These are phyloP conservation scores for Pseudogymnoascus pannorum DNA, from an alignment of 2,329 filamentous ascomycete genomes.

Conservation along the genomic window DNA sequence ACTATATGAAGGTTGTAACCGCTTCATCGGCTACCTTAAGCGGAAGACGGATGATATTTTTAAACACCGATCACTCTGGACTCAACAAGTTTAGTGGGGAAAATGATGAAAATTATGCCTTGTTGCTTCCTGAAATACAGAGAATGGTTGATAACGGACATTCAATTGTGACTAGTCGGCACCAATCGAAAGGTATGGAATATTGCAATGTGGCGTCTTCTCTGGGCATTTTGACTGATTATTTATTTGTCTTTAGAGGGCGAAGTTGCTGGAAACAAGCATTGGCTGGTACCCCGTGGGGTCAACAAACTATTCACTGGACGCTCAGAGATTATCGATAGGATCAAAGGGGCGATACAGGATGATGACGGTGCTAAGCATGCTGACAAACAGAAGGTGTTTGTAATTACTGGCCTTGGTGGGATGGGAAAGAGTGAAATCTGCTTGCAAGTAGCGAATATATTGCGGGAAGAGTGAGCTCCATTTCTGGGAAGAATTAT, in stretches of 20 bases:
- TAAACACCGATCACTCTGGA: conserved; percentile 16
- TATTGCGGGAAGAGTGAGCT: conserved; percentile 11
- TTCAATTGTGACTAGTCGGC: conserved; percentile 7
- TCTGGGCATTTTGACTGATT: background rate
- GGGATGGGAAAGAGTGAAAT: conserved; percentile 28
- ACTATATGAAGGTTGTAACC: conserved; percentile 11
- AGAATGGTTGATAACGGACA: conserved; percentile 14
- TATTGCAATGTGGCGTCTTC: background rate
- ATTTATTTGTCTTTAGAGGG: background rate
- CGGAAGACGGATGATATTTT: conserved; percentile 15
- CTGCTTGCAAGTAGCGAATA: conserved; percentile 16
- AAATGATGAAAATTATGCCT: conserved; percentile 15
- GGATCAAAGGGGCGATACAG: conserved; percentile 13
- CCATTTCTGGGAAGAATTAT: background rate
- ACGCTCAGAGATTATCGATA: conserved; percentile 14
- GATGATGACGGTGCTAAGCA: background rate
- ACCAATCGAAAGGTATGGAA: conserved; percentile 8
- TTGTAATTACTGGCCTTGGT: conserved; percentile 23
- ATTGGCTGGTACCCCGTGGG: conserved; percentile 14
- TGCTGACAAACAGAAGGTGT: conserved; percentile 15
- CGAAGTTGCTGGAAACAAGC: conserved; percentile 11
- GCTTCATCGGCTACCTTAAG: conserved; percentile 12
- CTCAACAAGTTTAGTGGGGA: conserved; percentile 17
- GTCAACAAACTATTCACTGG: conserved; percentile 19
- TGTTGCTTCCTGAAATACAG: conserved; percentile 14